A percentile compares a stretch with the other conserved stretches of the same genome.
These are phyloP conservation scores for Verticillium nubilum DNA, from an alignment of 2,329 filamentous ascomycete species.

Conservation along the genomic window DNA sequence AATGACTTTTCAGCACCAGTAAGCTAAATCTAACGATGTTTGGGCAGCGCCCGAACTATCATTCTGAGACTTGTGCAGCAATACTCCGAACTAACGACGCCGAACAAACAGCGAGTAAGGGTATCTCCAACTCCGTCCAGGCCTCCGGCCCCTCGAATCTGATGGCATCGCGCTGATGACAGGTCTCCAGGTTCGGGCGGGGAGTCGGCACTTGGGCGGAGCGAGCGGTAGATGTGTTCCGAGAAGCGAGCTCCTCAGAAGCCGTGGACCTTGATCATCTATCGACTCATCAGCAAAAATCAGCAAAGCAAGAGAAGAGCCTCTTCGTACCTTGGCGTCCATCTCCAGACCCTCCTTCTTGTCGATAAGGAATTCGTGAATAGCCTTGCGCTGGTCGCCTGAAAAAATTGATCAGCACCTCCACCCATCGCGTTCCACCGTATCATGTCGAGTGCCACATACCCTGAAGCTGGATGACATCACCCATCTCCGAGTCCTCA, in stretches of 20 bases:
- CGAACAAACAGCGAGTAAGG: not conserved
- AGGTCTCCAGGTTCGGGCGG: not conserved
- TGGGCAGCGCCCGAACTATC: not conserved
- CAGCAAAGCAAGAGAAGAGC: not conserved
- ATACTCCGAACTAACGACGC: not conserved
- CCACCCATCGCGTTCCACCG: not conserved
- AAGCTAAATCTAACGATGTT: not conserved
- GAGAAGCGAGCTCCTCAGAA: slow-evolving; percentile 42
- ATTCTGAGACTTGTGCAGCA: not conserved
- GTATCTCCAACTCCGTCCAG: not conserved
- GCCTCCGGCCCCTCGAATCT: not conserved
- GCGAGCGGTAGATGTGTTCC: not conserved
- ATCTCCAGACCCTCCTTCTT: slow-evolving; percentile 82
- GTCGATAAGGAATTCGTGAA: slow-evolving; percentile 84
- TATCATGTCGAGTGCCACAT: not conserved
- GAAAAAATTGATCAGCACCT: not conserved
- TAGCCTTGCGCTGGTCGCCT: slow-evolving; percentile 84
- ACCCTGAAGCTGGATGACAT: slow-evolving; percentile 14
- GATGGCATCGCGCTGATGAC: not conserved
- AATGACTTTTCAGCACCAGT: not conserved
- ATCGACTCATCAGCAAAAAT: not conserved
- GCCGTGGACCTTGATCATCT: slow-evolving; percentile 47
- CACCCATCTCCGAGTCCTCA: slow-evolving; percentile 13
- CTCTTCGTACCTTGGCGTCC: slow-evolving; percentile 58
- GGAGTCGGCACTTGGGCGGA: not conserved